Evolutionary conservation across 179 eudicot genomes (phyloP), one percentile per base, ranked within the genome.

Genomic region (Drosera spatulata): DNA sequence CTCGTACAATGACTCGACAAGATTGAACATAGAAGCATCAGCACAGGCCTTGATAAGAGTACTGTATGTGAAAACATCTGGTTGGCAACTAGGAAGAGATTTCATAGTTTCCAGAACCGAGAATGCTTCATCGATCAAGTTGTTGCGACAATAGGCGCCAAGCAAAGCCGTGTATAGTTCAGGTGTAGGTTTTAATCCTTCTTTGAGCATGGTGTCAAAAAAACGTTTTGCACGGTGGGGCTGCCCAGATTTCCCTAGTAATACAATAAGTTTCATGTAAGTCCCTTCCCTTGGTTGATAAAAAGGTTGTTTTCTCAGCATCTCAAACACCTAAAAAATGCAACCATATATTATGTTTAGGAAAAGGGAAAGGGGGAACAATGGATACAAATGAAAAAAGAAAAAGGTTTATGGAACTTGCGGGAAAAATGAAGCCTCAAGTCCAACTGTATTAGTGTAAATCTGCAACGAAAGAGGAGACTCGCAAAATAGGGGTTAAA

Each of bases 281-380:
- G 95, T 86, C 66, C 97, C 95, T 80, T 82, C 88, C 74, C 83
- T 93, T 11, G 97, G 99, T 48, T 89, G 85, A 75, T 89, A 93
- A 63, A 84, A 93, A 1, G 90, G 75, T 59, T 93, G 99, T 63
- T 76, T 77, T 74, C 77, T 86, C 60, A 93, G 85, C 95, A 85
- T 89, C 75, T 86, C 95, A 71, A 93, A 93, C 44, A 82, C 90
- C 98, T 91, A 67, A 22, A 51, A 50, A 7, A 10, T 10, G n/a
- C 4, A 50, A 10, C 53, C 4, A 0, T 4, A 7, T 50, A 4
- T 6, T 7, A 7, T 7, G 12, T 0, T 10, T 10, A 50, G 4
- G 10, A 10, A 7, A 7, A 4, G n/a, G 53, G 10, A 10, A 14
- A 45, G 10, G 49, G 7, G 7, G 10, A 1, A 45, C 49, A 6